Conservation (phyloP, 2,329 filamentous ascomycete genomes). For the Chrysoporthe cubensis region DNA sequence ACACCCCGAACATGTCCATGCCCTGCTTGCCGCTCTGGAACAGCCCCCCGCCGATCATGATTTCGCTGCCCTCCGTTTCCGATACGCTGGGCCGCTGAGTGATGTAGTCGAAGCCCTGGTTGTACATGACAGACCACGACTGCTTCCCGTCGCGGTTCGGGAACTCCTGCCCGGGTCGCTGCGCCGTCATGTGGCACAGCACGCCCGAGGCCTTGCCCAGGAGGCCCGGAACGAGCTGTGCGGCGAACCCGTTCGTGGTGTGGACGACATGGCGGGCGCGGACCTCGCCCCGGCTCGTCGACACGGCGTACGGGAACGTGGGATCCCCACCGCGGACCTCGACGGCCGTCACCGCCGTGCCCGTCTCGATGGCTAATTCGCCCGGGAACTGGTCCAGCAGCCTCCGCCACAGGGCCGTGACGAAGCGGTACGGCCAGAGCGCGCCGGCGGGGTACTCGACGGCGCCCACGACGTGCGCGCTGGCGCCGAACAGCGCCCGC, state of each 20-base stretch:
- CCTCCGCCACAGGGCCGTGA: constrained; percentile 49
- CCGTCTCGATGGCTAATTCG: constrained; percentile 43
- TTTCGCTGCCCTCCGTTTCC: constrained; percentile 43
- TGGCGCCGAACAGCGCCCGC: constrained; percentile 41
- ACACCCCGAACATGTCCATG: constrained; percentile 50
- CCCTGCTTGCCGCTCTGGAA: constrained; percentile 47
- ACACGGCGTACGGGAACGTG: constrained; percentile 45
- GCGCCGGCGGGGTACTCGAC: constrained; percentile 52
- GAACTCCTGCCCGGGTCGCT: constrained; percentile 45
- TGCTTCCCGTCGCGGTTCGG: constrained; percentile 39
- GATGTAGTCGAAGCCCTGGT: constrained; percentile 54
- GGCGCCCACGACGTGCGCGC: constrained; percentile 44
- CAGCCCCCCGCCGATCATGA: constrained; percentile 61
- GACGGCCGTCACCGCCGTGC: constrained; percentile 43
- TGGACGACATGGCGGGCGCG: constrained; percentile 57
- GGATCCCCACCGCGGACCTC: constrained; percentile 11
- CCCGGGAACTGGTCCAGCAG: constrained; percentile 41
- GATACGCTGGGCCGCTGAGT: constrained; percentile 47
- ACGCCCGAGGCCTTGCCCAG: constrained; percentile 49
- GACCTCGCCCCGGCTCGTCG: constrained; percentile 50
- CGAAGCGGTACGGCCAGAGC: constrained; percentile 55
- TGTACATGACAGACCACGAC: constrained; percentile 57
- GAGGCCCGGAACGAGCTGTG: constrained; percentile 55
- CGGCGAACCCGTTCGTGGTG: constrained; percentile 59
- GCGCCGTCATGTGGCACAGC: constrained; percentile 55